Evolutionary conservation across 768 basidiomycete species (phyloP), one percentile per base, ranked within the genome.

Genomic region (Phallus indusiatus): DNA sequence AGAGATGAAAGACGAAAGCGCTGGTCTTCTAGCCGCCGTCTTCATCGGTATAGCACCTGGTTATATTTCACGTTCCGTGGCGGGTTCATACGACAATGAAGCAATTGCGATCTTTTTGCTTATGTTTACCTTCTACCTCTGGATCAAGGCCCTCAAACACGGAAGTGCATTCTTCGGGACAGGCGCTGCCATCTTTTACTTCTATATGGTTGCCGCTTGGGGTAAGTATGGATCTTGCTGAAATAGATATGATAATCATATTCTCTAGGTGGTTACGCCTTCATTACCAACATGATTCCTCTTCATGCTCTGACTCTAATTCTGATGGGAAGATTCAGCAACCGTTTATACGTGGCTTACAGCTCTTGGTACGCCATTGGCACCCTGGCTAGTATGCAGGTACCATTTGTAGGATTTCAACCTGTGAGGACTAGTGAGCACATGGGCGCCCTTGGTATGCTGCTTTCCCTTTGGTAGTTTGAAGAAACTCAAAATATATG

Each of bases 201-300:
- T 97, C 65, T 99, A 98, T 80, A 99, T 99, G 96, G 96, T 99
- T n/a, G 95, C 96, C 55, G 96, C 96, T 33, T 99, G 96, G 96
- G 96, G 95, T 88, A 66, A 60, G 81, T 14, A 35, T 54, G 21
- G 53, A 55, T 69, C 52, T 69, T 36, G 56, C n/a, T 47, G 42
- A 22, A 36, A 33, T 18, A 17, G 54, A 42, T 42, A 24, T 18
- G 16, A 48, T 18, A 24, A 1, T 37, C 48, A 60, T 20, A 59
- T 50, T 62, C 11, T 35, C 11, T 53, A 91, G 90, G 91, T 78
- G 93, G 94, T 64, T 99, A 98, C 73, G 96, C 89, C 0, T 99
- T 99, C 80, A 99, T 99, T 72, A 99, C 96, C 50, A 99, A 99
- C 79, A 99, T 99, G 95, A 94, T 98, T 61, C 96, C 96, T 37